phyloP scores from a whole-genome alignment of 768 basidiomycete species.

The Scleroderma bovista region DNA sequence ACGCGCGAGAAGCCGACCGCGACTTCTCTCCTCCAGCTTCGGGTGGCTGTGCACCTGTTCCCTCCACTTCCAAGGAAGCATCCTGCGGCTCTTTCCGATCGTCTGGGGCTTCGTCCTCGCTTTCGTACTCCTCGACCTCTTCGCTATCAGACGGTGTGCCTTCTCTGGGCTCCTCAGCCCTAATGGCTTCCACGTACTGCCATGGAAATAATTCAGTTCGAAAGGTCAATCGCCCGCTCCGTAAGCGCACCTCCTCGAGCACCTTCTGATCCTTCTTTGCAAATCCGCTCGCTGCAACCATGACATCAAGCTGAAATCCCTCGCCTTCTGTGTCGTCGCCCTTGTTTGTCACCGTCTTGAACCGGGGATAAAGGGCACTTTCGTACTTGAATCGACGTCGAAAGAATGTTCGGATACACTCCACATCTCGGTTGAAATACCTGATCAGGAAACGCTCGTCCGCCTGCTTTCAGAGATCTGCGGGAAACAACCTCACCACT shows the following conservation, averaged over 20 bases:
- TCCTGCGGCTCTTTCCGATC: conserved; percentile 13
- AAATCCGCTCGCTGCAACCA: conserved; percentile 94
- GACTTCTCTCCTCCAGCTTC: not conserved
- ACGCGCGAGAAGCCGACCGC: not conserved
- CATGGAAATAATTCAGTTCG: conserved; percentile 18
- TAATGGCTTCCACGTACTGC: conserved; percentile 64
- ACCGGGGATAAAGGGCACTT: conserved; percentile 81
- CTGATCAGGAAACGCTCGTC: conserved; percentile 35
- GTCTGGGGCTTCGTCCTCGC: conserved; percentile 16
- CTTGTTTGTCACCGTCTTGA: conserved; percentile 41
- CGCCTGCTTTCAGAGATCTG: conserved; percentile 7
- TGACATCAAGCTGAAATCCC: conserved; percentile 77
- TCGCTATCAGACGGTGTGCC: conserved; percentile 26
- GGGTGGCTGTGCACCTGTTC: not conserved
- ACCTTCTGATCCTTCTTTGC: conserved; percentile 74
- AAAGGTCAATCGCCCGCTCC: conserved; percentile 13
- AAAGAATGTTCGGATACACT: conserved; percentile 94
- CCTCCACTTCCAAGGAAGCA: not conserved
- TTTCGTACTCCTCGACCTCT: conserved; percentile 28
- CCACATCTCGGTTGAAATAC: conserved; percentile 99
- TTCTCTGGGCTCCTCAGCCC: conserved; percentile 30
- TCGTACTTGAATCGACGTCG: conserved; percentile 88
- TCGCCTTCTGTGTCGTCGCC: conserved; percentile 34
- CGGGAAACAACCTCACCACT: conserved; percentile 57
- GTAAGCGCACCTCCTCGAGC: conserved; percentile 72